These are phyloP conservation scores for Acanthamoeba lenticulata DNA, from an alignment of 208 protist species.

Conservation along the genomic window DNA sequence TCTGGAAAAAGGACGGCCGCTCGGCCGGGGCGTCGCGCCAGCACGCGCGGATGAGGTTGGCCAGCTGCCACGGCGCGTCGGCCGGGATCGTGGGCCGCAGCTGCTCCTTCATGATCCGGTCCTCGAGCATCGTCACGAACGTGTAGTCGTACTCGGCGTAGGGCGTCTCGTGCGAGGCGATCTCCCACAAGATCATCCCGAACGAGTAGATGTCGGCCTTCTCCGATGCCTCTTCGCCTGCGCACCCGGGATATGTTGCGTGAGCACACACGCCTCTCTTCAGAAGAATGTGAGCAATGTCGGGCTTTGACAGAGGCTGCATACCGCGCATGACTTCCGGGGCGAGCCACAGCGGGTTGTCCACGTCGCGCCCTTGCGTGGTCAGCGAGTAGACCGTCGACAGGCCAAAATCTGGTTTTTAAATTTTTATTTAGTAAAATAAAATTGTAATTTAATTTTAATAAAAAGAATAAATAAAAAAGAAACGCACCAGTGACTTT, in stretches of 20 bases:
- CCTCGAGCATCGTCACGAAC: background rate
- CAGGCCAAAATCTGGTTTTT: background rate
- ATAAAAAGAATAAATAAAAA: background rate
- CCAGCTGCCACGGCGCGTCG: background rate
- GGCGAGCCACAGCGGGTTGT: constrained; percentile 20
- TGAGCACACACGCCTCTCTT: background rate
- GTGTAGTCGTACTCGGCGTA: background rate
- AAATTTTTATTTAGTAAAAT: background rate
- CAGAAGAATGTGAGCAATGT: background rate
- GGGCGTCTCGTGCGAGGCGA: background rate
- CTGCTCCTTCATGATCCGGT: constrained; percentile 8
- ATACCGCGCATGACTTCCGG: background rate
- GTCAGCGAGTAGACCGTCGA: background rate
- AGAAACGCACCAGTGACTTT: background rate
- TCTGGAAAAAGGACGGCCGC: constrained; percentile 10
- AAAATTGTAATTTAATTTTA: background rate
- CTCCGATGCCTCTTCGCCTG: constrained; percentile 33
- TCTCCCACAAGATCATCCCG: constrained; percentile 3
- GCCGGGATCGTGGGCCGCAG: background rate
- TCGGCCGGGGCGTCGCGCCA: background rate
- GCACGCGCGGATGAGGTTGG: background rate
- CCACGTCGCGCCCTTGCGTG: background rate
- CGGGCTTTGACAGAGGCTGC: background rate
- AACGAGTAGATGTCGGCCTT: constrained; percentile 22
- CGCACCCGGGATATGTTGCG: background rate